A percentile compares a stretch with the other conserved stretches of the same genome.
These are phyloP conservation scores for Geranium brycei DNA, from an alignment of 345 rosid species.

Conservation along the genomic window DNA sequence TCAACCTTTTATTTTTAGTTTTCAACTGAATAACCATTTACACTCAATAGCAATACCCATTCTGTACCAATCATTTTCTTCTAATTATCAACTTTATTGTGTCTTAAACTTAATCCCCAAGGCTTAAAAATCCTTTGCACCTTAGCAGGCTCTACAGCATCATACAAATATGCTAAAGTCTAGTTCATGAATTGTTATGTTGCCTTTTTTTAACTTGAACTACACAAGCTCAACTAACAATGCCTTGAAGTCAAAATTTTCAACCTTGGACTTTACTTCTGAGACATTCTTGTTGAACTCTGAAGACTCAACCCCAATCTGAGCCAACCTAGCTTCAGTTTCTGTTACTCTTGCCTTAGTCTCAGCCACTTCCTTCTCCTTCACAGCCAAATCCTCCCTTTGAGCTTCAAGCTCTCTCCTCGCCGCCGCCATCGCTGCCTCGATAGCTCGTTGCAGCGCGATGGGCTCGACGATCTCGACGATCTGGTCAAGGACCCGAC, in stretches of 20 bases:
- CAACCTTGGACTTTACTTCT: conserved; percentile 20
- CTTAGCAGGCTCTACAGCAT: neutral
- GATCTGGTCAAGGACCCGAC: conserved; percentile 35
- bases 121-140: too few relatives aligned
- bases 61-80: too few relatives aligned
- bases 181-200: neutral
- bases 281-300: conserved; percentile 25
- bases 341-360: conserved; percentile 23
- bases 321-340: conserved; percentile 19
- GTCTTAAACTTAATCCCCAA: too few relatives aligned
- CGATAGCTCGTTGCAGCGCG: conserved; percentile 23
- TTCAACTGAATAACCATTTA: too few relatives aligned
- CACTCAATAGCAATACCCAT: too few relatives aligned
- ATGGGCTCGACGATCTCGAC: conserved; percentile 40
- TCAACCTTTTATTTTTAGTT: too few relatives aligned
- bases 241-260: conserved; percentile 39
- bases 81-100: too few relatives aligned
- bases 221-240: conserved; percentile 40
- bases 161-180: neutral
- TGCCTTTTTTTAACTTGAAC: neutral
- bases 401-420: conserved; percentile 36
- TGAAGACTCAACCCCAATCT: conserved; percentile 36
- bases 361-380: conserved; percentile 36
- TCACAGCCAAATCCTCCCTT: conserved; percentile 27
- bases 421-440: conserved; percentile 28